Base-by-base conservation (phyloP, 2,329 filamentous ascomycete genomes). In the Chalara sp. region DNA sequence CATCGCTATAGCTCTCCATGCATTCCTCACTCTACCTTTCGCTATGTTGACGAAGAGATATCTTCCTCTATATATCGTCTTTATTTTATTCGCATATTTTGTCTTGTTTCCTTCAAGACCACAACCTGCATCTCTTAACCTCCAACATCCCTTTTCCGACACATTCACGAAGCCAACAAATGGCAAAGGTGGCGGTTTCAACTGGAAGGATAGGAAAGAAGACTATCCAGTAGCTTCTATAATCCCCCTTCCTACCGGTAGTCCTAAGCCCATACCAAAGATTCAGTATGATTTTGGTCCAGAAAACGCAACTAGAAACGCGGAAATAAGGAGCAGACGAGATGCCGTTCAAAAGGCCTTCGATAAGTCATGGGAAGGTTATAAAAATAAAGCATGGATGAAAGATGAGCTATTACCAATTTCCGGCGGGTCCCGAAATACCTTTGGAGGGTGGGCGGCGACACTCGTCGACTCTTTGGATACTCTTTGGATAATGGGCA, bases 391-490 rank as follows among this genome's bases (percentile, higher is more conserved):
- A 59, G 92, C 90, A 6, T 92, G 87, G 81, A 80, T 83, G 57
- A 86, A 92, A 58, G 92, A 97, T 64, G 92, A 97, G 70, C 70
- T 97, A 6, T 76, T 70, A 46, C 92, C 92, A 1, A 72, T 92
- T 7, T 79, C 79, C 32, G 83, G 83, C 49, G 72, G 70, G 5
- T 79, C 72, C 53, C 80, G 80, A 32, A 86, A 96, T 63, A 87
- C 88, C 0, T 96, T 96, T 67, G 91, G 89, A 62, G 89, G 86
- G 43, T 96, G 89, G 90, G 87, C 87, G 10, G 89, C 89, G 7
- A 93, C 89, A 0, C 65, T 95, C 54, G 86, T 95, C 4, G 89
- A 95, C 69, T 75, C 79, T 1, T 70, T 91, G 48, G 89, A 95
- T 63, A 89, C 87, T 0, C 72, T 95, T 3, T 93, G 86, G 85